These are phyloP conservation scores for Selaginella moellendorffii DNA, from an alignment of 75 land plant genomes.

Conservation along the genomic window DNA sequence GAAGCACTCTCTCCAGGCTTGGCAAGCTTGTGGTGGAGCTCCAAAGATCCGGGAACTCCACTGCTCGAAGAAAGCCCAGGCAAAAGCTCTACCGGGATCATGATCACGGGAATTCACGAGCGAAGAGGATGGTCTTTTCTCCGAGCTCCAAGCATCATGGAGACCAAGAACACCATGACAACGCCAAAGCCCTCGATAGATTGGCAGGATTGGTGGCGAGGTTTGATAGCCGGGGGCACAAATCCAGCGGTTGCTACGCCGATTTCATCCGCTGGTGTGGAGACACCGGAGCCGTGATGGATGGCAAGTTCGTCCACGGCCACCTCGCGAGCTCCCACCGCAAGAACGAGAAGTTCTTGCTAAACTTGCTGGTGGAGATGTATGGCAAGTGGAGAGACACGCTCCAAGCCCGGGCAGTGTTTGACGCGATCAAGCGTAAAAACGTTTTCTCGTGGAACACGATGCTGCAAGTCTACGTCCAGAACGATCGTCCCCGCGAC, in stretches of 20 bases:
- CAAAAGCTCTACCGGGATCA: not conserved
- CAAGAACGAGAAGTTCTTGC: not conserved
- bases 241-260: not conserved
- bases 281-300: not conserved
- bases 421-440: not conserved
- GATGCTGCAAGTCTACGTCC: not conserved
- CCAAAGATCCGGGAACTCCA: not conserved
- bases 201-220: not conserved
- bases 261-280: not conserved
- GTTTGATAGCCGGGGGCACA: not conserved
- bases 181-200: not conserved
- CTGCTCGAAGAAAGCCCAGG: not conserved
- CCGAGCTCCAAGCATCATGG: no score
- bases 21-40: no score
- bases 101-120: not conserved
- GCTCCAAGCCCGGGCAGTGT: not conserved
- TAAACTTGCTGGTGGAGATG: slow-evolving; percentile 2
- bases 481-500: not conserved
- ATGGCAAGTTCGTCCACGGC: not conserved
- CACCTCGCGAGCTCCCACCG: not conserved
- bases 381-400: not conserved
- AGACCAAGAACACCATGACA: not conserved
- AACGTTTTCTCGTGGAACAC: slow-evolving; percentile 4
- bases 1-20: no score
- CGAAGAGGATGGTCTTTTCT: not conserved